Evolutionary conservation across 169 alveolate species (phyloP), one percentile per base, ranked within the genome.

Genomic region (Plasmodium fragile): DNA sequence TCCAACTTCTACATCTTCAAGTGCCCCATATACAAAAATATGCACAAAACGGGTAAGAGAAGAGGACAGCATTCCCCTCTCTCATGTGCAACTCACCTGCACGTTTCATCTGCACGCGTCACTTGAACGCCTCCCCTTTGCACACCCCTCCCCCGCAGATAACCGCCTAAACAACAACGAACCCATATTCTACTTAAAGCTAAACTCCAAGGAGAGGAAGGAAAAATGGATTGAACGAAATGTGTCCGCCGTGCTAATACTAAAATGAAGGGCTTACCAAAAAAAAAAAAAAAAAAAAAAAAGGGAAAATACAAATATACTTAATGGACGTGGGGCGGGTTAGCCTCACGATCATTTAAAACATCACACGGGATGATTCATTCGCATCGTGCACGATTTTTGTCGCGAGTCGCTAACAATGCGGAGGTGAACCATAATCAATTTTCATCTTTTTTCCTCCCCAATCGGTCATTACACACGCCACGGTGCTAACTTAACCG

Each of bases 211-310:
- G 69, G 93, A 85, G 78, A 73, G 71, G 36, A 85, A 73, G 43
- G 93, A 85, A 85, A 85, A 85, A 36, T 85, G 93, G 93, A 75
- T 85, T 1, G 93, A 85, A 8, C 34, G 93, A 85, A 85, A 85
- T 55, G 84, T 85, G 5, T 85, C 93, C 25, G 93, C 87, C 41
- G 93, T 85, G 18, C 43, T 85, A 73, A 85, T 85, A 52, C 43
- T 85, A 25, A 85, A 85, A 69, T 75, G 69, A 59, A n/a, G 71
- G 28, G 28, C 28, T 13, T 11, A 5, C 75, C 36, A 73, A 49
- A 82, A 81, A 18, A 25, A 25, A 16, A 34, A n/a, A n/a, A 39
- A 25, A n/a, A 34, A 73, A 77, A 77, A 77, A 77, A 39, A 13
- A 25, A 49, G 34, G 5, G 30, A 36, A 77, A 77, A 77, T 39